phyloP scores from a whole-genome alignment of 1,139 yeast species.

The Pichia sp. region DNA sequence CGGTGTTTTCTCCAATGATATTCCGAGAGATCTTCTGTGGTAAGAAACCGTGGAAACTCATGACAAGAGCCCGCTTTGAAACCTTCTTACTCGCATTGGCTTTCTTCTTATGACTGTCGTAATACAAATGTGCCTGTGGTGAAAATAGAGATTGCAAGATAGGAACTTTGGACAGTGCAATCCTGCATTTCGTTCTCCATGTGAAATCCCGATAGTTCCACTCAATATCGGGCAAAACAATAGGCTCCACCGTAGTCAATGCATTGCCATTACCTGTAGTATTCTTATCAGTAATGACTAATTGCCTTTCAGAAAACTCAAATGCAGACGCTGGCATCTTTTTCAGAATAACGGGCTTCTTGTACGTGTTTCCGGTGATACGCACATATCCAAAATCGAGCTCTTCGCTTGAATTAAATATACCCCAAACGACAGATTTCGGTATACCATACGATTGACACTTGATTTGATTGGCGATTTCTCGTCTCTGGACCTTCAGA shows the following conservation, averaged over 20 bases:
- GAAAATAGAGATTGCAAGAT: conserved; percentile 17
- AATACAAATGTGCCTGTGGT: conserved; percentile 32
- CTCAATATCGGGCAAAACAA: conserved; percentile 29
- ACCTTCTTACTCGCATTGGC: conserved; percentile 7
- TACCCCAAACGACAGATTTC: conserved; percentile 29
- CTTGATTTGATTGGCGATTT: conserved; percentile 22
- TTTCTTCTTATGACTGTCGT: conserved; percentile 29
- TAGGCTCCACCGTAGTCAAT: conserved; percentile 6
- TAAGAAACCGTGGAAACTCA: conserved; percentile 52
- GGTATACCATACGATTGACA: conserved; percentile 22
- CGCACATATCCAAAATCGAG: conserved; percentile 35
- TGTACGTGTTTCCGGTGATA: conserved; percentile 38
- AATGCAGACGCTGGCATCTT: conserved; percentile 28
- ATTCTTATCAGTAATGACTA: conserved; percentile 1
- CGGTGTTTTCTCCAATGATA: conserved; percentile 48
- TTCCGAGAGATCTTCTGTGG: conserved; percentile 51
- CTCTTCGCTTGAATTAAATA: conserved; percentile 10
- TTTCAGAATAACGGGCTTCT: conserved; percentile 30
- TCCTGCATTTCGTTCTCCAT: conserved; percentile 38
- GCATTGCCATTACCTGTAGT: neutral
- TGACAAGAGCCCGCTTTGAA: conserved; percentile 40
- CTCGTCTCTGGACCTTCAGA: conserved; percentile 13
- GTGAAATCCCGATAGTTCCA: conserved; percentile 36
- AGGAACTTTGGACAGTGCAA: conserved; percentile 32
- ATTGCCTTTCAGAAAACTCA: conserved; percentile 25